Conservation (phyloP, 2,329 filamentous ascomycete species). For the Xylaria digitata region DNA sequence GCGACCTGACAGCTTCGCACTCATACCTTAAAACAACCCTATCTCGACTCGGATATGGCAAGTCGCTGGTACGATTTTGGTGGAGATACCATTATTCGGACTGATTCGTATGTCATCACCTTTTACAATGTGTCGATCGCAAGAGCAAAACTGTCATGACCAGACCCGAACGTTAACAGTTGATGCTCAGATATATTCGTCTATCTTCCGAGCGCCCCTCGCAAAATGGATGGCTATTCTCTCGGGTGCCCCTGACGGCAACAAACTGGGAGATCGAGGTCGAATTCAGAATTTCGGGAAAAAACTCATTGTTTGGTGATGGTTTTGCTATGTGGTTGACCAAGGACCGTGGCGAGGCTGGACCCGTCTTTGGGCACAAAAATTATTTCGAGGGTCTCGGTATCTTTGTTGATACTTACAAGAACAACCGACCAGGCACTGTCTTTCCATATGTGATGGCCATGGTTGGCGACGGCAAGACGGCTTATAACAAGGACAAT, state of each 20-base stretch:
- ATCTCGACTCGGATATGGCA: constrained; percentile 97
- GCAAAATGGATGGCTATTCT: constrained; percentile 93
- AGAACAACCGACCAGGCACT: constrained; percentile 96
- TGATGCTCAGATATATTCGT: constrained; percentile 79
- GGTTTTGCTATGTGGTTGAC: constrained; percentile 99
- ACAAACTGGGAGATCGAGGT: constrained; percentile 99
- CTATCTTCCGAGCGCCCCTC: constrained; percentile 91
- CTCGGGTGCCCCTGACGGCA: constrained; percentile 90
- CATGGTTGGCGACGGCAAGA: constrained; percentile 94
- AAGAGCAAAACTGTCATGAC: not conserved
- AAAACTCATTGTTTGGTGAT: constrained; percentile 91
- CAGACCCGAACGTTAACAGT: constrained; percentile 42
- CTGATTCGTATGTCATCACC: constrained; percentile 68
- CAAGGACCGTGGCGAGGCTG: constrained; percentile 83
- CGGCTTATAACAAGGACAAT: constrained; percentile 88
- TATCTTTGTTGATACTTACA: constrained; percentile 98
- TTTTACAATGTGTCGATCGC: constrained; percentile 5
- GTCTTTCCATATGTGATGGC: constrained; percentile 99
- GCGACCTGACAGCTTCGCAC: constrained; percentile 75
- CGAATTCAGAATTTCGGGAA: constrained; percentile 93
- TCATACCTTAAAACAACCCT: constrained; percentile 89
- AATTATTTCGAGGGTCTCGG: constrained; percentile 95
- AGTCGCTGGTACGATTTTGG: constrained; percentile 99
- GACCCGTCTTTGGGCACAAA: constrained; percentile 86
- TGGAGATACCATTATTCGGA: constrained; percentile 87